Percentiles rank a stretch among this genome's conserved stretches.
Conservation (phyloP, 176 grass and related monocot species). For the Oryza longistaminata region DNA sequence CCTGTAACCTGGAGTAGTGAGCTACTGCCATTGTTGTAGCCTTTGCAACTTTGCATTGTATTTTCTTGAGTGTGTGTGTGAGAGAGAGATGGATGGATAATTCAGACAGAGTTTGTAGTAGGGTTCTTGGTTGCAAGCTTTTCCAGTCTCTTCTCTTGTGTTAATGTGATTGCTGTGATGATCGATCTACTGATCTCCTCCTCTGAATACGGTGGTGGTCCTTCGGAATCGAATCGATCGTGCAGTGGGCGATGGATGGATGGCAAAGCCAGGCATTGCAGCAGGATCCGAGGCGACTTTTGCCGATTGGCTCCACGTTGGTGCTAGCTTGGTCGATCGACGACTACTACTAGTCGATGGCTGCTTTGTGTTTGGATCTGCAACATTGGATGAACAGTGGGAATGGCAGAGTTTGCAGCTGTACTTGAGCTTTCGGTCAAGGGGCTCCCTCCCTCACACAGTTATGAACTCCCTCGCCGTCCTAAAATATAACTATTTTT, state of each 20-base stretch:
- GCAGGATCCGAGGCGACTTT: conserved; percentile 36
- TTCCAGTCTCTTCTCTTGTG: background rate
- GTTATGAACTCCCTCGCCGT: background rate
- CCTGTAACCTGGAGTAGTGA: background rate
- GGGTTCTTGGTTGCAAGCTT: background rate
- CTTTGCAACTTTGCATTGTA: background rate
- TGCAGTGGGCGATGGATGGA: background rate
- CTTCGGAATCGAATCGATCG: conserved; percentile 13
- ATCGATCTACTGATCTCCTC: background rate
- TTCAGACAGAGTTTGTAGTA: background rate
- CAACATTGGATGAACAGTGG: background rate
- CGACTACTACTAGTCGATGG: background rate
- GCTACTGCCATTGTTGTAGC: background rate
- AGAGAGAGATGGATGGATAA: background rate
- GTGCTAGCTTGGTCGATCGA: too few species aligned
- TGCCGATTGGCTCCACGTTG: conserved; percentile 12
- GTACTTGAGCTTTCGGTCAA: background rate
- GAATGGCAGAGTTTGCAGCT: background rate
- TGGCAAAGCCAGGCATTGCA: background rate
- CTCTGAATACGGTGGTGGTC: background rate
- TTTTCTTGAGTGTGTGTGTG: background rate
- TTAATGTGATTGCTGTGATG: background rate
- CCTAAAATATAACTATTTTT: too few species aligned
- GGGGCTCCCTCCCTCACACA: background rate
- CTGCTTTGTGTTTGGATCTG: background rate